Base-by-base conservation (phyloP, 805 yeast genomes). In the Clavispora phyllophila region DNA sequence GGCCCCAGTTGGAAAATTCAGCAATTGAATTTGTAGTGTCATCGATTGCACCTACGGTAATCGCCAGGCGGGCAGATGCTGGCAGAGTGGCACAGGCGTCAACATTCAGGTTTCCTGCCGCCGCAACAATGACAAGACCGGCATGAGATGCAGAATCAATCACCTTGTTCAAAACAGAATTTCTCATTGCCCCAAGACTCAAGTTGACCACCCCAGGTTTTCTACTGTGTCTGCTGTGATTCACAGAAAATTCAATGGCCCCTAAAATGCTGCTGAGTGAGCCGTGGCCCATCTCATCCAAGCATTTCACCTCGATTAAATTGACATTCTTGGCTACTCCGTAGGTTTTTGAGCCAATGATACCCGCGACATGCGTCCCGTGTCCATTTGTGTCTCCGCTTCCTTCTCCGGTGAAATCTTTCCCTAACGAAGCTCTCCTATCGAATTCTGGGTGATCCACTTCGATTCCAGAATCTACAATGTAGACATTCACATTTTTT, bases 81-180 rank as follows among this genome's bases (percentile, higher is more conserved):
- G 97, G 97, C 43, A 95, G 86, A n/a, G 82, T 77, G 44, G 70
- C 60, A 55, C 97, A 90, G 0, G 97, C 95, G 57, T 87, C 79
- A 15, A 76, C 60, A 50, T 82, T 80, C 22, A 82, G 72, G 60
- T 90, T 90, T 1, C 98, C 98, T 0, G 96, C 96, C 0, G 96
- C 96, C 5, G 74, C 88, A 18, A 83, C 85, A 20, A 85, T 65
- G 1, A 84, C 72, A 28, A 89, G 57, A 0, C 96, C 96, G 0
- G 85, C 72, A 15, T 79, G 75, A 7, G 72, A 73, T 0, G 96
- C 95, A 2, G 88, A 89, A 44, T 76, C 74, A 8, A 89, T 76
- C 0, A 96, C 96, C 17, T 75, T 71, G 54, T 89, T 86, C 45
- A 89, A 69, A 2, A 87, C 75, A 0, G 72, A 54, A 50, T 84